Percentiles rank a stretch among this genome's conserved stretches.
These are phyloP conservation scores for Sporothrix sp. DNA, from an alignment of 2,329 filamentous ascomycete species.

Conservation along the genomic window DNA sequence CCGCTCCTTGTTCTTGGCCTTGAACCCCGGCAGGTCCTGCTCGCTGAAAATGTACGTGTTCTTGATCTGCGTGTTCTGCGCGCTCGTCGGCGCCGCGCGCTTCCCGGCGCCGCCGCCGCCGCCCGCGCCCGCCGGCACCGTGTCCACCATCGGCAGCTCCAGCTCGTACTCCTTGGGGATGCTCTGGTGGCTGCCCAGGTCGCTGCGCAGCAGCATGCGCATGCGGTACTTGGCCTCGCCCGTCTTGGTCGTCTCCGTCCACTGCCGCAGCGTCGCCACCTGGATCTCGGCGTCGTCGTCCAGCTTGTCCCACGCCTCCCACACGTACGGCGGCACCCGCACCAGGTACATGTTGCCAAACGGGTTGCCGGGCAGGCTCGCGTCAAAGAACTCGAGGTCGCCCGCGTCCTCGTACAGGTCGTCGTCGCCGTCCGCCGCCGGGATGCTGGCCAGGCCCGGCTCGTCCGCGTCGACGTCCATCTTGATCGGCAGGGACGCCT, in stretches of 20 bases:
- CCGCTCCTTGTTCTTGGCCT: slow-evolving; percentile 45
- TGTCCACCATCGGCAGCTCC: slow-evolving; percentile 49
- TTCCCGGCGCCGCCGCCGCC: background rate
- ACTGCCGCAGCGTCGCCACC: slow-evolving; percentile 62
- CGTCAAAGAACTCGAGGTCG: slow-evolving; percentile 48
- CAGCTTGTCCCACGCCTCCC: slow-evolving; percentile 66
- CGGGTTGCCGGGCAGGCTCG: slow-evolving; percentile 25
- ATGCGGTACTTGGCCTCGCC: slow-evolving; percentile 39
- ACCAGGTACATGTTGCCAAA: slow-evolving; percentile 56
- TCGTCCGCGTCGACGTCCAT: slow-evolving; percentile 28
- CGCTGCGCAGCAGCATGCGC: slow-evolving; percentile 58
- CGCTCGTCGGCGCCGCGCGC: background rate
- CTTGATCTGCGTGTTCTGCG: slow-evolving; percentile 44
- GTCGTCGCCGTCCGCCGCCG: slow-evolving; percentile 38
- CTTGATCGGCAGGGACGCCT: slow-evolving; percentile 29
- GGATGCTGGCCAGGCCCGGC: slow-evolving; percentile 11
- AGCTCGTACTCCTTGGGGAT: slow-evolving; percentile 87
- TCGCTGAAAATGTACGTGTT: slow-evolving; percentile 93
- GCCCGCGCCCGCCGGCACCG: background rate
- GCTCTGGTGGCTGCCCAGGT: slow-evolving; percentile 56
- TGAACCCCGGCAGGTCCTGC: slow-evolving; percentile 77
- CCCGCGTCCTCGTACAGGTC: slow-evolving; percentile 58
- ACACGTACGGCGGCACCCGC: slow-evolving; percentile 69
- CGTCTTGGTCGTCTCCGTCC: slow-evolving; percentile 44
- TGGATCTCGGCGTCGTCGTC: slow-evolving; percentile 75